phyloP scores from a whole-genome alignment of 352 stramenopile genomes.

The Globisporangium radiosum region DNA sequence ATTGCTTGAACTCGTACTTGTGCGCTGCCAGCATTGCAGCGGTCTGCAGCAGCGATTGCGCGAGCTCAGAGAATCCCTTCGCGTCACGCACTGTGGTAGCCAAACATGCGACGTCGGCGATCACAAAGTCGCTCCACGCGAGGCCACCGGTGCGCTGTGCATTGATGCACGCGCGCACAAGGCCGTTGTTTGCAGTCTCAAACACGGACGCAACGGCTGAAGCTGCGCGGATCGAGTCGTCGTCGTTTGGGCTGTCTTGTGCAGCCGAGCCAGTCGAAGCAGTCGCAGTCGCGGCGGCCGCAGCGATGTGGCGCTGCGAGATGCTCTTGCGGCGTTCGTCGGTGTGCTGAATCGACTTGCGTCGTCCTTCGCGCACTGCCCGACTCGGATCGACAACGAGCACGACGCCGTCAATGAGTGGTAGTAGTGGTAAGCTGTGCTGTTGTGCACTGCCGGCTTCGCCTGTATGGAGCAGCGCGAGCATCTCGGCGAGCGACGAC shows the following conservation, averaged over 20 bases:
- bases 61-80: constrained; percentile 22
- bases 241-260: not conserved
- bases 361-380: constrained; percentile 19
- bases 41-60: constrained; percentile 24
- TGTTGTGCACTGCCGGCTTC: constrained; percentile 17
- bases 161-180: constrained; percentile 35
- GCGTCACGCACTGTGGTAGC: constrained; percentile 7
- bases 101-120: constrained; percentile 29
- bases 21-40: constrained; percentile 28
- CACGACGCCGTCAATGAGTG: constrained; percentile 54
- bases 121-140: constrained; percentile 77
- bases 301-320: constrained; percentile 12
- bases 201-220: constrained; percentile 23
- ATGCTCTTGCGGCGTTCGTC: constrained; percentile 23
- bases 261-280: no score
- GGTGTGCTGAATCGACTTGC: constrained; percentile 10
- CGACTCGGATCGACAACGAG: constrained; percentile 28
- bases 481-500: constrained; percentile 34
- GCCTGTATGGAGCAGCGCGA: constrained; percentile 32
- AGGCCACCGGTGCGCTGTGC: constrained; percentile 34
- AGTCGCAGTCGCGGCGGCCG: not conserved
- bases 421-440: constrained; percentile 26
- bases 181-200: constrained; percentile 24
- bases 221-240: not conserved
- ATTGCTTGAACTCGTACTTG: constrained; percentile 60